phyloP scores from a whole-genome alignment of 495 filamentous ascomycete species.

The Parathielavia appendiculata region DNA sequence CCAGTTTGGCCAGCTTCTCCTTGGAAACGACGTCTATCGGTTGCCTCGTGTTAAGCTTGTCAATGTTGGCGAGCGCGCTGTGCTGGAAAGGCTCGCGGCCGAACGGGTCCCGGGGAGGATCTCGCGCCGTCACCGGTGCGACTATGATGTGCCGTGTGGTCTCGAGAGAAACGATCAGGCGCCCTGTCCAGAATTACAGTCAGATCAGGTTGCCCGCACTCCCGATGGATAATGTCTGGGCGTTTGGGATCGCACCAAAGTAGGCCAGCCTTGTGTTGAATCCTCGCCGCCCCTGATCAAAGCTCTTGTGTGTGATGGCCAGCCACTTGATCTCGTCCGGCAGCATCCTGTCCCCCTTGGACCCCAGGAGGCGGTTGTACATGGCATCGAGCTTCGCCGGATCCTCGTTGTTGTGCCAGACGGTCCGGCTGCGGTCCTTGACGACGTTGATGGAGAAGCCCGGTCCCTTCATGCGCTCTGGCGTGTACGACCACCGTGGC shows the following conservation, averaged over 20 bases:
- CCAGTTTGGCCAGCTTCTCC: slow-evolving; percentile 59
- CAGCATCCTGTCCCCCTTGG: slow-evolving; percentile 62
- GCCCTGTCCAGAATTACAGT: slow-evolving; percentile 49
- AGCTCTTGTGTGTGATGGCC: slow-evolving; percentile 96
- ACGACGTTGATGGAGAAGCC: slow-evolving; percentile 50
- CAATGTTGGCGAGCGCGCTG: slow-evolving; percentile 64
- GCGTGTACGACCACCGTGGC: slow-evolving; percentile 81
- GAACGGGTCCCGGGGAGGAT: slow-evolving; percentile 39
- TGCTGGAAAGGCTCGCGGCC: slow-evolving; percentile 65
- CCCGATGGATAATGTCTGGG: slow-evolving; percentile 47
- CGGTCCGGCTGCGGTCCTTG: slow-evolving; percentile 41
- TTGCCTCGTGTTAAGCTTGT: slow-evolving; percentile 55
- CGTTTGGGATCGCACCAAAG: slow-evolving; percentile 63
- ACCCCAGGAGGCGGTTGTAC: slow-evolving; percentile 67
- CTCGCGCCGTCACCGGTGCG: slow-evolving; percentile 26
- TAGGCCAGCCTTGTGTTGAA: slow-evolving; percentile 93
- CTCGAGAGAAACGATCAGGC: slow-evolving; percentile 75
- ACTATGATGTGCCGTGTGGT: slow-evolving; percentile 64
- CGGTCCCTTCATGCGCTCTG: slow-evolving; percentile 70
- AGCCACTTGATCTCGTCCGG: slow-evolving; percentile 94
- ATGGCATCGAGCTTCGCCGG: slow-evolving; percentile 65
- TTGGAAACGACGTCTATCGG: slow-evolving; percentile 54
- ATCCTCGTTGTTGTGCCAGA: slow-evolving; percentile 68
- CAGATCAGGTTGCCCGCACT: slow-evolving; percentile 26
- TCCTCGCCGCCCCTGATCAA: slow-evolving; percentile 88